Evolutionary conservation across 108 stramenopile species (phyloP).

Genomic region (Asterionellopsis glacialis): DNA sequence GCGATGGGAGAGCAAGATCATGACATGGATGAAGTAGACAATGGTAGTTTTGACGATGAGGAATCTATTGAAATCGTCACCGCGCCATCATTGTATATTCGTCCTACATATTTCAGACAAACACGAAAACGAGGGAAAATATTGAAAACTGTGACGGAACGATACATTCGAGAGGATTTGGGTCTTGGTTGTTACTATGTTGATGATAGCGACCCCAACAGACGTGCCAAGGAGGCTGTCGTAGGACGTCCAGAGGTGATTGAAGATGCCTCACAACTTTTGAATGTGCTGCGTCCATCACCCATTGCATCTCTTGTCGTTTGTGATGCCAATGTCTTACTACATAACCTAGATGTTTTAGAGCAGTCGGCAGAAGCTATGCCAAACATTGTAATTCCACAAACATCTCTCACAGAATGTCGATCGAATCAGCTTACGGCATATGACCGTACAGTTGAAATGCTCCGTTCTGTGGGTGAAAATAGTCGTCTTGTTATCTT

Average conservation of each 20-base stretch:
- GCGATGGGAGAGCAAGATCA: too few species aligned
- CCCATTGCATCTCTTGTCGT: constrained; percentile 40
- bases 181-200: constrained; percentile 60
- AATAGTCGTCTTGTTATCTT: constrained; percentile 48
- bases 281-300: constrained; percentile 15
- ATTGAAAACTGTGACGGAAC: constrained; percentile 66
- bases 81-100: constrained; percentile 41
- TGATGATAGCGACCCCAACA: constrained; percentile 14
- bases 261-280: constrained; percentile 31
- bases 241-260: constrained; percentile 58
- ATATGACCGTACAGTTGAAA: constrained; percentile 71
- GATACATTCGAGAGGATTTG: constrained; percentile 82
- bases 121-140: constrained; percentile 74
- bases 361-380: constrained; percentile 44
- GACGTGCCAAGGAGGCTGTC: constrained; percentile 45
- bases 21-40: not conserved
- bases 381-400: constrained; percentile 79
- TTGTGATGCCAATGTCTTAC: constrained; percentile 77
- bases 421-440: constrained; percentile 59
- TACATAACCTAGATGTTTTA: constrained; percentile 84
- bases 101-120: constrained; percentile 37
- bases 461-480: constrained; percentile 42
- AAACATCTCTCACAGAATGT: constrained; percentile 75
- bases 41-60: constrained; percentile 1
- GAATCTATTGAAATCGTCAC: constrained; percentile 7